Conservation (phyloP, 305 asterid species). For the Rubia peregrina region DNA sequence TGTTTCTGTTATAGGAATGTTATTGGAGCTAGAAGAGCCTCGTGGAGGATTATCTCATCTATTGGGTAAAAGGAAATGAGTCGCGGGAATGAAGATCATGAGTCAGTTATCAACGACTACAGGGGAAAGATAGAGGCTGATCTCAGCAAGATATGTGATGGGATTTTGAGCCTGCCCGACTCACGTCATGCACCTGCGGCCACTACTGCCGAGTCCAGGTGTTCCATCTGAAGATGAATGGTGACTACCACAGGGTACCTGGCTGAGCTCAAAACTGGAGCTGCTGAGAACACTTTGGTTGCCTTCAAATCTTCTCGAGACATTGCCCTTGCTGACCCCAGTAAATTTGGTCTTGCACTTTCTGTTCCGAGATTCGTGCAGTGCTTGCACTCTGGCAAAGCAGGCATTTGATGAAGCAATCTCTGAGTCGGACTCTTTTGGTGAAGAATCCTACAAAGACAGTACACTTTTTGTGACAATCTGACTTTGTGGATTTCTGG, state of each 20-base stretch:
- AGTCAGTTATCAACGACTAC: slow-evolving; percentile 19
- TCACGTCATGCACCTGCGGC: slow-evolving; percentile 19
- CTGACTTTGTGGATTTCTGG: too few relatives aligned
- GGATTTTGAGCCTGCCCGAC: slow-evolving; percentile 23
- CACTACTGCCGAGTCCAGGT: slow-evolving; percentile 23
- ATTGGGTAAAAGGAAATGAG: slow-evolving; percentile 30
- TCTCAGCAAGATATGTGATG: slow-evolving; percentile 26
- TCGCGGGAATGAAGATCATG: slow-evolving; percentile 28
- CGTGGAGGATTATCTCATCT: slow-evolving; percentile 29
- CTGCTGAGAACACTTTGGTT: slow-evolving; percentile 23
- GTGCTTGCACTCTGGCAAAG: background rate
- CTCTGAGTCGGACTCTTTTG: too few relatives aligned
- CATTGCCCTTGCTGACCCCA: slow-evolving; percentile 21
- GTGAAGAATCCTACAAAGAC: too few relatives aligned
- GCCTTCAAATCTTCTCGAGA: slow-evolving; percentile 26
- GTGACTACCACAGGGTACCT: slow-evolving; percentile 27
- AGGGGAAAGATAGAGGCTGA: slow-evolving; percentile 26
- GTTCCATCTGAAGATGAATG: slow-evolving; percentile 30
- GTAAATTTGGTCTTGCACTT: slow-evolving; percentile 23
- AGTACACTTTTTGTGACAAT: too few relatives aligned
- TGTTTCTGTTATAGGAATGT: slow-evolving; percentile 29
- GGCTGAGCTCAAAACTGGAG: slow-evolving; percentile 26
- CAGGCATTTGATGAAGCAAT: too few relatives aligned
- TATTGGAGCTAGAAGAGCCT: slow-evolving; percentile 30
- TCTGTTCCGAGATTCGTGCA: slow-evolving; percentile 24